Evolutionary conservation across 331 rosid species (phyloP), one percentile per base, ranked within the genome.

Genomic region (Quercus tomentella): DNA sequence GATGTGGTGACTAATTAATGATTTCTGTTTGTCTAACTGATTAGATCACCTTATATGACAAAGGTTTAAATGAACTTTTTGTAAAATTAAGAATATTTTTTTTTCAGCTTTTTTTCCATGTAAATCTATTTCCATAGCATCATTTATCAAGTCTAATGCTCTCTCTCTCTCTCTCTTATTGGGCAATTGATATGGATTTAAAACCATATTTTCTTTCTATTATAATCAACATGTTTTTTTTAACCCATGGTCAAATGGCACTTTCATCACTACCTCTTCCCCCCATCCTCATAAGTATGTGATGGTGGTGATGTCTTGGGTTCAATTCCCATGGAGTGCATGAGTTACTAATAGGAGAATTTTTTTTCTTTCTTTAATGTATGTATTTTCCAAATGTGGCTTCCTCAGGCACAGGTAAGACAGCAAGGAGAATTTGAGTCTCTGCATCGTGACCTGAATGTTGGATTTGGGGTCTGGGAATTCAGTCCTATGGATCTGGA

Each of bases 381-480:
- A 8, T 57, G 31, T 25, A 11, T 14, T 7, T 68, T 26, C 22
- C 3, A 14, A 5, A 54, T 71, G 55, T 84, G 81, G 79, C 25
- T 87, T 87, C 71, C 52, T 18, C 80, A 94, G 97, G 92, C 41
- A 7, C 89, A 91, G 58, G 76, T 82, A 55, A 86, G 70, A 73
- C 97, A 89, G 68, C 97, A 92, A 82, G 98, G 98, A 76, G 89
- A 84, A 11, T 81, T 62, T 8, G 97, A 89, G 83, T 72, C 82
- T 3, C 1, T 91, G 71, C 88, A 86, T 85, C 92, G 88, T 2
- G 95, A 92, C 89, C 0, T 92, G 77, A 91, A 3, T 70, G 43
- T 92, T 75, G 93, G 87, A 82, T 91, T 87, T 56, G 93, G 97
- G 56, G 87, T 41, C 31, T 94, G 98, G 98, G 97, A 92, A 35